These are phyloP conservation scores for Phoenix dactylifera DNA, from an alignment of 176 grass and related monocot genomes.

Conservation along the genomic window DNA sequence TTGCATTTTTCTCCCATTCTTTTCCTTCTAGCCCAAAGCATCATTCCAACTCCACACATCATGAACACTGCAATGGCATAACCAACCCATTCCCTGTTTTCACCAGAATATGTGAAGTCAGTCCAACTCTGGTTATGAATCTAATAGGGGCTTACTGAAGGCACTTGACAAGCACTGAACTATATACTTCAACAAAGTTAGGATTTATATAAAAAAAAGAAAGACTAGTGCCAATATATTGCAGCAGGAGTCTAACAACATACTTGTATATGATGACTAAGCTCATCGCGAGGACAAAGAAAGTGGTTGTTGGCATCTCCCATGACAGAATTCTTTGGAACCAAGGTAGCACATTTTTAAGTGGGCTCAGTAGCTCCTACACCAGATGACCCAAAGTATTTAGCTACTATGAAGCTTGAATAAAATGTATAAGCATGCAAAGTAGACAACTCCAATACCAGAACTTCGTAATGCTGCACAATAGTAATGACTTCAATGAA, in stretches of 20 bases:
- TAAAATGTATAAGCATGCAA: too few species aligned
- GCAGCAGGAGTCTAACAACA: not conserved
- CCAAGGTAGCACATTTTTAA: constrained; percentile 33
- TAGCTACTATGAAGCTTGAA: too few species aligned
- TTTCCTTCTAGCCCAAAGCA: constrained; percentile 47
- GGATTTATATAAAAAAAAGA: too few species aligned
- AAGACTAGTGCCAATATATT: too few species aligned
- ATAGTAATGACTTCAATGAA: too few species aligned
- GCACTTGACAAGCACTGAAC: too few species aligned
- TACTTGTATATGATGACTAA: constrained; percentile 76
- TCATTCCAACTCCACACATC: constrained; percentile 23
- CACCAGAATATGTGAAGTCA: not conserved
- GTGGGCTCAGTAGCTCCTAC: constrained; percentile 54
- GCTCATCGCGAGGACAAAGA: constrained; percentile 17
- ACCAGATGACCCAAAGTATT: not conserved
- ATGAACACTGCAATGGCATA: constrained; percentile 28
- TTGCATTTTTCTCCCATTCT: constrained; percentile 30
- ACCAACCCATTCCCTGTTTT: constrained; percentile 55
- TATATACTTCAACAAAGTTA: too few species aligned
- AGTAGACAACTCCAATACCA: too few species aligned
- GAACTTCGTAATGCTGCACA: too few species aligned
- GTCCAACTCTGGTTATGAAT: too few species aligned
- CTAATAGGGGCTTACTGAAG: too few species aligned
- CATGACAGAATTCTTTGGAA: constrained; percentile 43
- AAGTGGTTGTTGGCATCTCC: constrained; percentile 44